phyloP scores from a whole-genome alignment of 441 rosid genomes.

The Populus hybrid region DNA sequence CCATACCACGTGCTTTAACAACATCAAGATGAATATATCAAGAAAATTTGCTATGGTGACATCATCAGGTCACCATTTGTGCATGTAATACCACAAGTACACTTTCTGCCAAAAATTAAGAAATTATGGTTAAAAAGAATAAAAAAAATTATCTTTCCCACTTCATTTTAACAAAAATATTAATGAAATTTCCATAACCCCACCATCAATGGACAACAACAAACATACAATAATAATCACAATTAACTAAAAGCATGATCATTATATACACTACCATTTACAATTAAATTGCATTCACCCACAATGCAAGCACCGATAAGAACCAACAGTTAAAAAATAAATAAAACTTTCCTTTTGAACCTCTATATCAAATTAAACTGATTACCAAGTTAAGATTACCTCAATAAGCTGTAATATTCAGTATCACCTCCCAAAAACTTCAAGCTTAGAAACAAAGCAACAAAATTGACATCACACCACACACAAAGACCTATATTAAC shows the following conservation, averaged over 20 bases:
- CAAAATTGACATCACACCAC: neutral
- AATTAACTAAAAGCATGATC: neutral
- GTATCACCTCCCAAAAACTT: neutral
- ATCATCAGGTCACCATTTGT: neutral
- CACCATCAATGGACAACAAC: neutral
- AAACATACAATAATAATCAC: neutral
- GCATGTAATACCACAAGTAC: neutral
- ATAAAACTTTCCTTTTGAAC: neutral
- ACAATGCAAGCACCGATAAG: neutral
- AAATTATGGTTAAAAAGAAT: neutral
- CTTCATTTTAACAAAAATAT: neutral
- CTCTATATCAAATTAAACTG: neutral
- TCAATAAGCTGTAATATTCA: neutral
- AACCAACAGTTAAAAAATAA: neutral
- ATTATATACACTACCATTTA: neutral
- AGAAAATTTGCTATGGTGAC: neutral
- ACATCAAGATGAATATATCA: neutral
- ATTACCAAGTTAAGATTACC: neutral
- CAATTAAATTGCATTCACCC: neutral
- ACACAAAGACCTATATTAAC: neutral
- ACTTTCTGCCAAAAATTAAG: neutral
- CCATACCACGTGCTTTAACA: neutral
- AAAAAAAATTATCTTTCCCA: neutral
- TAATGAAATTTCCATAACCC: neutral
- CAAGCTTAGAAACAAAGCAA: neutral